Base-by-base conservation (phyloP, 371 early-diverging fungal species). In the Fennellomyces sp. region DNA sequence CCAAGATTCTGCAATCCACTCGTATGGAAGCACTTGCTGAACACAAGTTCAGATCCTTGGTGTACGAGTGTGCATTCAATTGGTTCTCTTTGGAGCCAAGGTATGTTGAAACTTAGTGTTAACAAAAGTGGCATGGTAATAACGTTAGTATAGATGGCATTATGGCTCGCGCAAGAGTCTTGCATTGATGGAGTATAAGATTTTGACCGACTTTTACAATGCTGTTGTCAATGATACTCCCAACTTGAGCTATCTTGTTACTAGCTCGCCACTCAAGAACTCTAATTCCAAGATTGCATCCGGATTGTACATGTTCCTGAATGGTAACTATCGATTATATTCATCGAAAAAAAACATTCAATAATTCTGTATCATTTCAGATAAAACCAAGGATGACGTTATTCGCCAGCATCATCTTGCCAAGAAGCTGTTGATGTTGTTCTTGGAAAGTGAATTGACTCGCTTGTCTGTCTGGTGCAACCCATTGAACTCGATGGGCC, bases 381-480 rank as follows among this genome's bases (percentile, higher is more conserved):
- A 75, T 48, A 78, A 70, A 41, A 73, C 76, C 61, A 73, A 66
- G 66, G 73, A 69, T 53, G 73, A 73, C 53, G 65, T 73, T 27
- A 63, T 73, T 5, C 69, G 64, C 6, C 64, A 66, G 25, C 66
- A 72, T 42, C 60, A 58, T 7, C 52, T 65, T 25, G 58, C 63
- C 39, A 73, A 74, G 29, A 73, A 74, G 25, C 69, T 97, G 11
- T 59, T 97, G 21, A 69, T 93, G 47, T 63, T 97, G 12, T 84
- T 98, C 30, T 68, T 94, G 21, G 97, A 96, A 65, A 92, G 89
- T 56, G 98, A 98, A 65, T 65, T 97, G 33, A 81, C 87, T 36
- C 88, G 92, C 17, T 71, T 94, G 51, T 82, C 86, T 7, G 88
- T 93, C 0, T 95, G 97, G 95, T 82, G 80, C 54, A 88, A 88